phyloP scores from a whole-genome alignment of 129 eudicot species.

The Arctium minus region DNA sequence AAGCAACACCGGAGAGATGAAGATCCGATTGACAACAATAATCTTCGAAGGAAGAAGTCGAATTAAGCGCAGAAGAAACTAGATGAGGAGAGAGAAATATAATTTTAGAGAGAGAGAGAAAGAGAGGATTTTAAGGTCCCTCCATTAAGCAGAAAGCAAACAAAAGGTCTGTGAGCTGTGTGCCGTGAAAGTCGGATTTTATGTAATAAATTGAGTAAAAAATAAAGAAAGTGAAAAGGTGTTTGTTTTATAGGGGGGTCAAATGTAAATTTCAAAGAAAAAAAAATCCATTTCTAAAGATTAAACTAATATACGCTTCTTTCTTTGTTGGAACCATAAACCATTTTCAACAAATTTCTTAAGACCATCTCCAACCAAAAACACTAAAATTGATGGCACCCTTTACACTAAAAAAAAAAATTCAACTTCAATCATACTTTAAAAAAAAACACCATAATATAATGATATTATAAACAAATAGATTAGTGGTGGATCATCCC shows the following conservation, averaged over 20 bases:
- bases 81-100: slow-evolving; percentile 29
- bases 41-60: background rate
- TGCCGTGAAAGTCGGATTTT: slow-evolving; percentile 44
- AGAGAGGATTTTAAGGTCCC: slow-evolving; percentile 56
- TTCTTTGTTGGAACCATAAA: too few species aligned
- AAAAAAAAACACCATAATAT: too few species aligned
- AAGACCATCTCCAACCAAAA: too few species aligned
- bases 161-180: slow-evolving; percentile 46
- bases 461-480: too few species aligned
- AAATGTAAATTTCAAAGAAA: slow-evolving; percentile 8
- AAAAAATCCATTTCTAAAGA: background rate
- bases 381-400: too few species aligned
- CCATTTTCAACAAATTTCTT: too few species aligned
- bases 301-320: background rate
- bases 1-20: background rate
- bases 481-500: too few species aligned
- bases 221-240: slow-evolving; percentile 17
- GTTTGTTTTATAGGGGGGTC: slow-evolving; percentile 25
- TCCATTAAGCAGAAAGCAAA: slow-evolving; percentile 64
- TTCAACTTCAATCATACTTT: too few species aligned
- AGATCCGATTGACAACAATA: slow-evolving; percentile 11
- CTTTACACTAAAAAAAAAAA: too few species aligned
- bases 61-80: slow-evolving; percentile 2
- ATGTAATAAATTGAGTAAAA: slow-evolving; percentile 19
- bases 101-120: slow-evolving; percentile 31